Conservation (phyloP, 352 stramenopile species). For the Blastocystis sp. region DNA sequence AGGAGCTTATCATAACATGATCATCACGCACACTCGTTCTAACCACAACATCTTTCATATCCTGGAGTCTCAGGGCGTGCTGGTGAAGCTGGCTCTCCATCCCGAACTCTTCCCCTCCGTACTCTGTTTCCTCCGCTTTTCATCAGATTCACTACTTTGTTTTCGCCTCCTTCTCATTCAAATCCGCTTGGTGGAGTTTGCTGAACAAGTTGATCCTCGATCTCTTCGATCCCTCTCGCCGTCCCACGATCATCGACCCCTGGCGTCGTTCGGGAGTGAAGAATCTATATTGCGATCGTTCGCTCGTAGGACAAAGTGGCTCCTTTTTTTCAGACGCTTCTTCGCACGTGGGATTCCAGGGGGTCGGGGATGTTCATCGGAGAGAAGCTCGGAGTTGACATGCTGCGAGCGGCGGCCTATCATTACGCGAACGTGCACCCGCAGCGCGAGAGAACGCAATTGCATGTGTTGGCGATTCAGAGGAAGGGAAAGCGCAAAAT, state of each 20-base stretch:
- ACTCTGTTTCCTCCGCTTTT: neutral
- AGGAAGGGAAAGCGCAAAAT: neutral
- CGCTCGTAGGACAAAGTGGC: neutral
- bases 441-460: neutral
- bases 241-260: neutral
- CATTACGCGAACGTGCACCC: neutral
- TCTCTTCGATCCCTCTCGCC: neutral
- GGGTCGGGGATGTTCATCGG: neutral
- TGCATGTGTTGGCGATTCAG: neutral
- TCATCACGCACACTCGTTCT: too few species aligned
- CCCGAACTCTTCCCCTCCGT: neutral
- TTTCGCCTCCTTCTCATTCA: too few species aligned
- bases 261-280: neutral
- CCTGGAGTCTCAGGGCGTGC: neutral
- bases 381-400: neutral
- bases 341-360: neutral
- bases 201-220: neutral
- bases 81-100: neutral
- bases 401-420: neutral
- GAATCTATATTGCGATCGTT: neutral
- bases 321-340: too few species aligned
- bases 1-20: too few species aligned
- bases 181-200: neutral
- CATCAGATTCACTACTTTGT: too few species aligned
- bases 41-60: slow-evolving; percentile 54